Base-by-base conservation (phyloP, 2,329 filamentous ascomycete genomes). In the Clarireedia monteithiana region DNA sequence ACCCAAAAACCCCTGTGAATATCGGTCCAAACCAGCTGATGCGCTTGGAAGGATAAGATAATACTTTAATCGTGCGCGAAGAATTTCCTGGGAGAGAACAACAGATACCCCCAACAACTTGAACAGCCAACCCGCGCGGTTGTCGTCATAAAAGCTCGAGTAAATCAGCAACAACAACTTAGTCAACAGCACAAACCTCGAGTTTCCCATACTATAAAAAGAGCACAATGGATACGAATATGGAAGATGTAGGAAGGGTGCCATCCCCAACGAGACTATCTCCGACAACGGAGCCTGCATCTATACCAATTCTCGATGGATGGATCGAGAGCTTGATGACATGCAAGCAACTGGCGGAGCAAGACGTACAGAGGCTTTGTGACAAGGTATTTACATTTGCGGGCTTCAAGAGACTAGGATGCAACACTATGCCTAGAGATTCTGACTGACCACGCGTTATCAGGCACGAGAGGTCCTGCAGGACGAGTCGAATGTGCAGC, bases 241-340 rank as follows among this genome's bases (percentile, higher is more conserved):
- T 99, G 94, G 92, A 96, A 78, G 94, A 99, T 72, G 91, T 95
- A 67, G 88, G 87, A 69, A 89, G 91, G 75, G 85, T 88, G 68
- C 88, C 91, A 63, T 84, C 88, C 71, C 81, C 83, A 63, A 82
- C 89, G 71, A 87, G 87, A 70, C 75, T 96, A 66, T 83, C 87
- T 58, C 83, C 90, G 50, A 77, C 84, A 55, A 81, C 84, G 68
- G 94, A 97, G 76, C 88, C 92, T 55, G 85, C 91, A 59, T 89
- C 91, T 65, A 94, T 96, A 77, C 85, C 88, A 60, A 96, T 90
- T 59, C 81, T 99, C 62, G 94, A 99, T 72, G 91, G 91, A 70
- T 99, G 94, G 94, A 97, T 99, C 71, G 92, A 96, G 80, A 91
- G 82, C 77, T 80, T 99, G 75, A 97, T 99, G 92, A 85, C 77